Evolutionary conservation across 1,284 basidiomycete genomes (phyloP).

Genomic region (Malassezia arunalokei): DNA sequence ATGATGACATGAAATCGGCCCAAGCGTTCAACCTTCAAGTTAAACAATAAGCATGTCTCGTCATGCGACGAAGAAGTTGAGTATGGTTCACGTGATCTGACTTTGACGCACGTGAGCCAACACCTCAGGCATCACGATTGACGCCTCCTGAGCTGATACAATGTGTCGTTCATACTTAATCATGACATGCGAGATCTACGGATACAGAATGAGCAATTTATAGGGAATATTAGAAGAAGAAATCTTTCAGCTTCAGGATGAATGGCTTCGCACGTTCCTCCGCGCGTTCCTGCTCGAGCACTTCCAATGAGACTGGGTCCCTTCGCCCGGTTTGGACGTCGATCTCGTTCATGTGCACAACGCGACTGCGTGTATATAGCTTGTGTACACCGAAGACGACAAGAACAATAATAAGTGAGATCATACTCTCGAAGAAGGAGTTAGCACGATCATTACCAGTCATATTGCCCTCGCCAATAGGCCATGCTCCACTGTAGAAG

Average conservation of each 20-base stretch:
- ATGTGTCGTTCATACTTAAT: no score
- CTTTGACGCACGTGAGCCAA: no score
- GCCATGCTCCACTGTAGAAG: slow-evolving; percentile 28
- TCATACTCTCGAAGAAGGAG: slow-evolving; percentile 50
- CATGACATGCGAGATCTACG: no score
- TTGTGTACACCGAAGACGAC: slow-evolving; percentile 32
- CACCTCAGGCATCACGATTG: no score
- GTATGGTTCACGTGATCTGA: no score
- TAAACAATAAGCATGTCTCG: no score
- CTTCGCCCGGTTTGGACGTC: slow-evolving; percentile 28
- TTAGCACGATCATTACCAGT: slow-evolving; percentile 36
- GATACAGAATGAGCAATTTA: no score
- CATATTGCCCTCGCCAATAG: slow-evolving; percentile 35
- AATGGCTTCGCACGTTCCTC: slow-evolving; percentile 22
- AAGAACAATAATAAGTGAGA: slow-evolving; percentile 42
- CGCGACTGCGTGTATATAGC: slow-evolving; percentile 23
- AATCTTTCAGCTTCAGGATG: slow-evolving; percentile 17
- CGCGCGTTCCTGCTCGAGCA: slow-evolving; percentile 36
- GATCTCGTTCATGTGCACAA: slow-evolving; percentile 24
- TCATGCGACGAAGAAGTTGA: no score
- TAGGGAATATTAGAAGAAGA: no score
- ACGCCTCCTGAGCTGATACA: no score
- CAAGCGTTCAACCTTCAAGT: no score
- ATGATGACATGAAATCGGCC: not conserved
- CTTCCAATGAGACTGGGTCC: slow-evolving; percentile 32